Conservation (phyloP, 1,284 basidiomycete species). For the Ustilago lituana region DNA sequence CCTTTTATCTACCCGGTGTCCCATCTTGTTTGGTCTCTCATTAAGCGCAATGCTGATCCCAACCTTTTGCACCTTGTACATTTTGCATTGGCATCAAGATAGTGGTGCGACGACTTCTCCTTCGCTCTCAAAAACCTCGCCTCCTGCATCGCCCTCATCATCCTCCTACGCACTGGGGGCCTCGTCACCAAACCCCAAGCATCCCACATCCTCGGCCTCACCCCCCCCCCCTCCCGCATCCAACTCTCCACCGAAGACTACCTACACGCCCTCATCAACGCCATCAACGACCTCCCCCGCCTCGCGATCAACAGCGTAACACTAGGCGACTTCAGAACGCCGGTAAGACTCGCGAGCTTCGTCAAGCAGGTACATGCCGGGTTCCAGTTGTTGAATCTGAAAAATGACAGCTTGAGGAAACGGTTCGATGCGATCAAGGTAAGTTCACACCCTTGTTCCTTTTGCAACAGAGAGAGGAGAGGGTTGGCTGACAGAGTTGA, state of each 20-base stretch:
- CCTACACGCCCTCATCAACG: slow-evolving; percentile 55
- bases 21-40: too few species aligned
- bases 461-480: neutral
- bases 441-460: slow-evolving; percentile 1
- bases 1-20: too few species aligned
- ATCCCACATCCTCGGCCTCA: slow-evolving; percentile 25
- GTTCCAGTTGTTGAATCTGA: slow-evolving; percentile 65
- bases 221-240: slow-evolving; percentile 6
- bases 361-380: slow-evolving; percentile 64
- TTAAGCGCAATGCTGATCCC: too few species aligned
- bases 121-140: slow-evolving; percentile 19
- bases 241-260: slow-evolving; percentile 60
- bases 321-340: slow-evolving; percentile 54
- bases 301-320: slow-evolving; percentile 54
- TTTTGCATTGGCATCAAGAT: too few species aligned
- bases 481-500: too few species aligned
- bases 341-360: slow-evolving; percentile 53
- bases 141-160: slow-evolving; percentile 25
- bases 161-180: slow-evolving; percentile 38
- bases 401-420: slow-evolving; percentile 63
- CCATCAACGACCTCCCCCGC: slow-evolving; percentile 59
- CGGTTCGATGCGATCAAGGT: slow-evolving; percentile 65
- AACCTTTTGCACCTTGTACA: too few species aligned
- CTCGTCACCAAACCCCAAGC: slow-evolving; percentile 48
- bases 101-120: slow-evolving; percentile 41